Evolutionary conservation across 2,329 filamentous ascomycete species (phyloP), one percentile per base, ranked within the genome.

Genomic region (Lasiodiplodia sp.): DNA sequence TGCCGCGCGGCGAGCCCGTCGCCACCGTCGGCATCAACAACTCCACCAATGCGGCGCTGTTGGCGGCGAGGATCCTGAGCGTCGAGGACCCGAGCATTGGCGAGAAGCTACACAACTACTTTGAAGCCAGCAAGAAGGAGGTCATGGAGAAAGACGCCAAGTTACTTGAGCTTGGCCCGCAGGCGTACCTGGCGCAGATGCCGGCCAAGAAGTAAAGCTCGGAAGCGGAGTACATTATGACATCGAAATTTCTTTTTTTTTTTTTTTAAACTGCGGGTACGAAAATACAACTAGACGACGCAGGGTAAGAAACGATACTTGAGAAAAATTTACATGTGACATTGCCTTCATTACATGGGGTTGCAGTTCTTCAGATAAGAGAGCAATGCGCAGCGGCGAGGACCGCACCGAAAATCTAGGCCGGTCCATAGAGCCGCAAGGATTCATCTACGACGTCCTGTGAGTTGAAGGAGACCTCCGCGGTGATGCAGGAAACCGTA

Each of bases 91-190:
- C 81, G 16, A 83, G 80, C n/a, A 83, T 91, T n/a, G 80, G 83
- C 62, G 79, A 85, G 69, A 84, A 85, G 72, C 83, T 92, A 82
- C 84, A 84, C 70, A 80, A 83, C 21, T 93, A 92, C 76, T 87
- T 89, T 77, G 79, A 83, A 63, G 83, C 86, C 8, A 90, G 91
- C 82, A 86, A 87, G 76, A 81, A 83, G 68, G 88, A 90, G 73
- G 91, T 93, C 2, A 78, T 87, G 70, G 84, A 80, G 31, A 92
- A 92, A 81, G 90, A 89, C 49, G 79, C 76, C 25, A 84, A 78
- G 74, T 75, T 93, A 71, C 77, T 85, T 70, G 84, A 87, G 66
- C 78, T 86, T 51, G 89, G 89, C 0, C 87, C 84, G 75, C 79
- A 86, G 71, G 80, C 79, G 53, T 91, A 91, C 76, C 75, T 88